These are phyloP conservation scores for Candida gigantensis DNA, from an alignment of 1,139 yeast genomes.

Conservation along the genomic window DNA sequence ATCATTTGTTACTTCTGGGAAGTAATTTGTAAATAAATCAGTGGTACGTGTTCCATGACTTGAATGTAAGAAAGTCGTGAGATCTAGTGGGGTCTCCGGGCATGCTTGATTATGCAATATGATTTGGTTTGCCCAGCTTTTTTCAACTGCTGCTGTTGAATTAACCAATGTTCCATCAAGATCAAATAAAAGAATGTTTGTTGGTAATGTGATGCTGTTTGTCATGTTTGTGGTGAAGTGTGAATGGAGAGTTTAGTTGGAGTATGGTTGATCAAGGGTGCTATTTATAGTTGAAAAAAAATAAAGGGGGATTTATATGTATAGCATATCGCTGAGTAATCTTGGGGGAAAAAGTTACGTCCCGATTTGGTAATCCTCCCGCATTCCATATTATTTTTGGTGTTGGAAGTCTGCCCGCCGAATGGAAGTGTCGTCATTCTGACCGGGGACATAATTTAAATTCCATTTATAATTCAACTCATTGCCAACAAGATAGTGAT, in stretches of 20 bases:
- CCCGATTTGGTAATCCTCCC: conserved; percentile 2
- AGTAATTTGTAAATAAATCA: conserved; percentile 17
- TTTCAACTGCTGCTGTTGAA: conserved; percentile 22
- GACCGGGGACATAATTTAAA: no score
- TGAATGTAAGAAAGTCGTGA: conserved; percentile 15
- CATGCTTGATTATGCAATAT: conserved; percentile 16
- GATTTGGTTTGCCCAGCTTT: conserved; percentile 20
- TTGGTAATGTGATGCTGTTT: not conserved
- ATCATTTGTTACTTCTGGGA: conserved; percentile 16
- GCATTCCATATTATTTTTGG: not conserved
- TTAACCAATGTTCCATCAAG: conserved; percentile 25
- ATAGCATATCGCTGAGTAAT: no score
- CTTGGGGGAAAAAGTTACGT: no score
- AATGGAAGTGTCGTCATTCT: no score
- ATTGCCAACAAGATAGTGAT: no score
- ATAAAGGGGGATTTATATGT: not conserved
- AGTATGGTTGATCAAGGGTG: no score
- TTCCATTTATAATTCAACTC: no score
- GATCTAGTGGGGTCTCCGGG: conserved; percentile 13
- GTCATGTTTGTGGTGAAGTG: conserved; percentile 3
- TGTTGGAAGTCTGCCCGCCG: not conserved
- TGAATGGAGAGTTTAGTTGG: no score
- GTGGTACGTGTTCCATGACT: conserved; percentile 22
- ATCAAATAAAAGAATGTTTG: conserved; percentile 18
- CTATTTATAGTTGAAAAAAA: not conserved